Evolutionary conservation across 441 rosid genomes (phyloP), one percentile per base, ranked within the genome.

Genomic region (Viola pubescens): DNA sequence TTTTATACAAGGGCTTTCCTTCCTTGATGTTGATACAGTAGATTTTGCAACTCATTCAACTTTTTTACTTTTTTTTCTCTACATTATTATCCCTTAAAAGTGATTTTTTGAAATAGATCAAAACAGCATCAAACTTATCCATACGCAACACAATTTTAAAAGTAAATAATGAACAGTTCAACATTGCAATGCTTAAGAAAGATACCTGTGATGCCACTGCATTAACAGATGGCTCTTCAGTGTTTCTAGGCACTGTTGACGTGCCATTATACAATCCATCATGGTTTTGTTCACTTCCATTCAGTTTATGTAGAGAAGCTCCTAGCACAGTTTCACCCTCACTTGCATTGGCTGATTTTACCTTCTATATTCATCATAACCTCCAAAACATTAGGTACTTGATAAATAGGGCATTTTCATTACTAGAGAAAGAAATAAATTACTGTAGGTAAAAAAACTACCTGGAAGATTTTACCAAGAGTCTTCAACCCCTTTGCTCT

Each of bases 401-500:
- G 19, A 41, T 6, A 11, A 37, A 59, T 39, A 46, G 38, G 46
- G 13, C 46, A 46, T 44, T 26, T 51, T 49, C 2, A 12, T 39
- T 37, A 10, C 5, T 19, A 58, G 39, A 52, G 40, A 56, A 11
- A 3, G 11, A 1, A 26, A 10, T 43, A 44, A 4, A 3, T 19
- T 11, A 40, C 16, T 41, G 13, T 7, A 10, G 38, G 37, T 4
- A 19, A 19, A 65, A 53, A 19, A 10, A 60, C 63, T 72, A 92
- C 97, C 98, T 89, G 95, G 67, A 92, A 89, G 71, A 89, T 85
- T 83, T 81, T 87, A 60, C 98, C 98, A 34, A 92, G 87, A 67
- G 92, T 75, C 77, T 87, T 92, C 79, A 92, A 70, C 34, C 94
- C 97, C 81, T 91, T 87, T 14, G 98, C 98, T 76, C 94, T 86